A percentile compares a stretch with the other conserved stretches of the same genome.
Conservation (phyloP, 768 basidiomycete genomes). For the Lactifluus echinatus region DNA sequence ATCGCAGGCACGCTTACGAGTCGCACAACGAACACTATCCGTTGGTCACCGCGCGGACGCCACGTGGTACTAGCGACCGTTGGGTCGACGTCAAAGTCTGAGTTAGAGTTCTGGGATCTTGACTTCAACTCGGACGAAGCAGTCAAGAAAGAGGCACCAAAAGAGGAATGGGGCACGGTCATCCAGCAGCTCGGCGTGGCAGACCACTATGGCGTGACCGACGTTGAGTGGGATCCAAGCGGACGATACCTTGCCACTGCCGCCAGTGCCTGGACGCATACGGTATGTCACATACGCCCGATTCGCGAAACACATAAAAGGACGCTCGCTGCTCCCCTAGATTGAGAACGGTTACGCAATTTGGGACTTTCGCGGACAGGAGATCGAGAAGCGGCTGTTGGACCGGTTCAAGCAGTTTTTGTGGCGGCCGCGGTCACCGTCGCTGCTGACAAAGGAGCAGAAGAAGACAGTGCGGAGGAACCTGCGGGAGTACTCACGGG, state of each 20-base stretch:
- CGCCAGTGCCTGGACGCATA: slow-evolving; percentile 92
- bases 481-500: slow-evolving; percentile 81
- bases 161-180: slow-evolving; percentile 76
- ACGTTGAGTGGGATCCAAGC: slow-evolving; percentile 97
- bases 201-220: slow-evolving; percentile 96
- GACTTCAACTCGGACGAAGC: slow-evolving; percentile 70
- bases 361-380: slow-evolving; percentile 98
- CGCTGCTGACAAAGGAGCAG: slow-evolving; percentile 78
- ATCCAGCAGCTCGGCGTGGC: slow-evolving; percentile 80
- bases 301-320: too few species aligned
- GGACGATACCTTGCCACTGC: slow-evolving; percentile 90
- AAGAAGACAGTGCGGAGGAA: slow-evolving; percentile 82
- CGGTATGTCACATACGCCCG: slow-evolving; percentile 48
- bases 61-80: slow-evolving; percentile 95
- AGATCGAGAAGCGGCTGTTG: slow-evolving; percentile 77
- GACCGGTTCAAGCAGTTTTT: slow-evolving; percentile 99
- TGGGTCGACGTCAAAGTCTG: slow-evolving; percentile 90
- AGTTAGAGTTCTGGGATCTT: slow-evolving; percentile 98
- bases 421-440: slow-evolving; percentile 93
- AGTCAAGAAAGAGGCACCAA: slow-evolving; percentile 38
- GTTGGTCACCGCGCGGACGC: slow-evolving; percentile 94
- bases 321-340: slow-evolving; percentile 44
- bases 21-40: slow-evolving; percentile 87
- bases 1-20: slow-evolving; percentile 59
- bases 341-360: slow-evolving; percentile 94